Evolutionary conservation across 176 grass and related monocot species (phyloP), one percentile per base, ranked within the genome.

Genomic region (Dendrocalamus sinicus): DNA sequence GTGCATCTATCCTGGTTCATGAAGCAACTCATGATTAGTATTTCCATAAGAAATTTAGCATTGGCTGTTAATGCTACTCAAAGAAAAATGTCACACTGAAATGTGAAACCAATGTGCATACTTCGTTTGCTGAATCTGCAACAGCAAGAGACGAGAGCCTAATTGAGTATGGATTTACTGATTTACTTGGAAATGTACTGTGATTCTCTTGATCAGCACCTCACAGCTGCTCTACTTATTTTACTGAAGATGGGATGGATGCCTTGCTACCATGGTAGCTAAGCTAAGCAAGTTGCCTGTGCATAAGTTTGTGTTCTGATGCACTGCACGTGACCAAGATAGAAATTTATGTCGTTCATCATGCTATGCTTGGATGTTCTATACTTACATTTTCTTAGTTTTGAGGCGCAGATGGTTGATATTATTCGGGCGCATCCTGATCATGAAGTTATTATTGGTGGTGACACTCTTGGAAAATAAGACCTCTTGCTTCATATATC

Each of bases 401-500:
- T 79, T 91, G 32, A 83, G 19, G 26, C 41, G 78, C 80, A 95
- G 91, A 87, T 95, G 6, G 73, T 94, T 89, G 61, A 92, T 83
- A 73, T 95, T 72, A 89, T 95, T 72, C 26, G 19, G 35, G 80
- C 71, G 37, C 86, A 95, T 73, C 93, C 96, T 89, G 55, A 94
- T 64, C 91, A 92, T 89, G 96, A 95, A 72, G 65, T 95, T 83
- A 85, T 98, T 79, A 91, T 98, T 79, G 93, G 89, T 24, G 81
- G 94, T 26, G 77, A 91, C 76, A 92, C 68, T 17, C 93, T 98
- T 90, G 89, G 91, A 64, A 95, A 98, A 90, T 93, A 98, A 83
- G 89, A 91, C 58, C 88, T 94, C 22, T 91, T 95, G 81, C 83
- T 98, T 63, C 84, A 87, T 60, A 94, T 98, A 74, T 89, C 96